Base-by-base conservation (phyloP, 805 yeast species). In the Cyberlindnera bimundalis region DNA sequence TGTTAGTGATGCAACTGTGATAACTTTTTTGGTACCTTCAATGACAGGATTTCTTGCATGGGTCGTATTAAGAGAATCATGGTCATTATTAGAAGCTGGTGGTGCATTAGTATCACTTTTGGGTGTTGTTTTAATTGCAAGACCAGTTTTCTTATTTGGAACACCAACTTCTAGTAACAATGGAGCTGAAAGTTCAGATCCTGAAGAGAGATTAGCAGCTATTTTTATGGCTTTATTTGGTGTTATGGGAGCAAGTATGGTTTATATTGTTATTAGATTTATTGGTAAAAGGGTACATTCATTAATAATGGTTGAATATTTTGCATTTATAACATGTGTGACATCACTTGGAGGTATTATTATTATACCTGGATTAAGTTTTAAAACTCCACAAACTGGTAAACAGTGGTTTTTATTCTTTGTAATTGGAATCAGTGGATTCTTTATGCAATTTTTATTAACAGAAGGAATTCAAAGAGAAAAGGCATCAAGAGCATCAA, bases 391-490 rank as follows among this genome's bases (percentile, higher is more conserved):
- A 1, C 73, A 70, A 14, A 73, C 75, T n/a, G 21, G 50, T 1
- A 66, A 66, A 52, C 91, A 86, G 59, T 85, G 95, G 93, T 48
- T 65, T 2, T 62, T 84, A 16, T 72, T 89, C 47, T 40, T 64
- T 2, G 57, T 72, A 17, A 71, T 87, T 43, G 96, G 96, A 3
- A 46, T 82, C 2, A 72, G 84, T 39, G 97, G 97, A 0, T 90
- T 89, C 61, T 63, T 79, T 45, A 84, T 83, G 81, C 96, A 90
- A 60, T 81, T 79, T 53, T 65, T 81, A 27, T 62, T 85, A 35
- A 85, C 96, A 0, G 78, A 86, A 8, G 96, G 96, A 1, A 74
- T 89, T 37, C 95, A 87, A 59, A 68, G 86, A 40, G 96, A 85
- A 47, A 73, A 70, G 45, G 95, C 96, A 0, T 79, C 88, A 4